These are phyloP conservation scores for Dothideomycetidae sp. DNA, from an alignment of 2,329 filamentous ascomycete species.

Conservation along the genomic window DNA sequence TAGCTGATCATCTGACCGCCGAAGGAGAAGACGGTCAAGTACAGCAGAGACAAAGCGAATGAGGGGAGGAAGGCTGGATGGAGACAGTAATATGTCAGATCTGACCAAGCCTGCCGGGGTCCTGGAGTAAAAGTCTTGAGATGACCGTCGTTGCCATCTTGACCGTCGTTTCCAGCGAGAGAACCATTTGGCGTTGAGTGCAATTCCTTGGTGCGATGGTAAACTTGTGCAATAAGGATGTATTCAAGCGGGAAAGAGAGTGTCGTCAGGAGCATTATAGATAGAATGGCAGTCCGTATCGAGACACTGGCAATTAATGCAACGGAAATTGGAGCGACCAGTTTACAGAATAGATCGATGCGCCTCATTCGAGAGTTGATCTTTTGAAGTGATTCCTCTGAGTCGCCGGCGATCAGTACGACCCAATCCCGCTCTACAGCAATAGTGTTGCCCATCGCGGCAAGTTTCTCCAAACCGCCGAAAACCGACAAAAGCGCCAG, in stretches of 20 bases:
- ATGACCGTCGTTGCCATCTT: background rate
- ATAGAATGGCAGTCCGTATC: constrained; percentile 34
- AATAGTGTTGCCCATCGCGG: constrained; percentile 49
- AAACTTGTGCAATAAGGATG: constrained; percentile 32
- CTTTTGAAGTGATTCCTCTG: constrained; percentile 19
- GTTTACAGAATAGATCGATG: constrained; percentile 46
- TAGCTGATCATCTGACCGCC: constrained; percentile 52
- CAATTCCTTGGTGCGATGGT: constrained; percentile 2
- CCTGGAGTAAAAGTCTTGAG: constrained; percentile 6
- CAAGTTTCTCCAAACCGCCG: constrained; percentile 56
- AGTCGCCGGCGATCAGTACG: constrained; percentile 35
- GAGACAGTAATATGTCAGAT: constrained; percentile 33
- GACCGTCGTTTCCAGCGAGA: background rate
- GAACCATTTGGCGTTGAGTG: background rate
- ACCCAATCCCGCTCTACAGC: constrained; percentile 60
- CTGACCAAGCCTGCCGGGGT: constrained; percentile 16
- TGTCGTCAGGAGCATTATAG: constrained; percentile 37
- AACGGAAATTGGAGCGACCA: constrained; percentile 39
- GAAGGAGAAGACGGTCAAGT: constrained; percentile 47
- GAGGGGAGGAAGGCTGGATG: constrained; percentile 48
- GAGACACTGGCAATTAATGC: constrained; percentile 36
- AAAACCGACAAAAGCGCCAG: constrained; percentile 33
- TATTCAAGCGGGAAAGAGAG: constrained; percentile 39
- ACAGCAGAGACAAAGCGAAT: constrained; percentile 44
- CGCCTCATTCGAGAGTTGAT: constrained; percentile 46